Base-by-base conservation (phyloP, 1,284 basidiomycete species). In the Ceratobasidium sp. region DNA sequence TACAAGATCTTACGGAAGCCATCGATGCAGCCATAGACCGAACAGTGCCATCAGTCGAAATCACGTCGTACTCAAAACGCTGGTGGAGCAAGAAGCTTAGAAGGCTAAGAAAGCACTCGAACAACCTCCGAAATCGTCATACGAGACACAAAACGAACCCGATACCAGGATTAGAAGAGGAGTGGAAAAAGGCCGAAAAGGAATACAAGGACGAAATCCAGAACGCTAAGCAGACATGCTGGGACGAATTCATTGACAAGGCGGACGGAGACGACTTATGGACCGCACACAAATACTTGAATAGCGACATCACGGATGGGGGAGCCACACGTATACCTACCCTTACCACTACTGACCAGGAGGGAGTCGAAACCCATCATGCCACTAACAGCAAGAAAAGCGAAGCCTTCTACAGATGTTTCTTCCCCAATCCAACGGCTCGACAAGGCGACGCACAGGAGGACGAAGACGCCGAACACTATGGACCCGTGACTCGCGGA, bases 401-500 rank as follows among this genome's bases (percentile, higher is more conserved):
- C 38, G 2, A 7, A 23, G 59, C 69, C 9, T 26, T 76, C 21
- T 59, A 57, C 21, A 28, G 59, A 0, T 41, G 63, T 13, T 76
- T 75, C 54, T 76, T 76, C 75, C 75, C 74, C 18, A 49, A 55
- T 4, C 74, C 74, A 16, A 21, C 35, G 23, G 69, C n/a, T n/a
- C n/a, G n/a, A n/a, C 9, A 28, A 23, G n/a, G 35, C 43, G 23
- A 55, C 1, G 35, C 18, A 23, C 63, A 49, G 6, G 52, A 30
- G 14, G 28, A 30, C 61, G 59, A 16, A 28, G n/a, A n/a, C n/a
- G n/a, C n/a, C n/a, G n/a, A n/a, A n/a, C 35, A 38, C 35, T 38
- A 38, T 38, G 35, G 35, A 5, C 35, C 35, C 35, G 35, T 38
- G 35, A 38, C 35, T 38, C 35, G 35, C 35, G 35, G 35, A 38